Evolutionary conservation across 345 rosid species (phyloP).

Genomic region (Arabis alpina): DNA sequence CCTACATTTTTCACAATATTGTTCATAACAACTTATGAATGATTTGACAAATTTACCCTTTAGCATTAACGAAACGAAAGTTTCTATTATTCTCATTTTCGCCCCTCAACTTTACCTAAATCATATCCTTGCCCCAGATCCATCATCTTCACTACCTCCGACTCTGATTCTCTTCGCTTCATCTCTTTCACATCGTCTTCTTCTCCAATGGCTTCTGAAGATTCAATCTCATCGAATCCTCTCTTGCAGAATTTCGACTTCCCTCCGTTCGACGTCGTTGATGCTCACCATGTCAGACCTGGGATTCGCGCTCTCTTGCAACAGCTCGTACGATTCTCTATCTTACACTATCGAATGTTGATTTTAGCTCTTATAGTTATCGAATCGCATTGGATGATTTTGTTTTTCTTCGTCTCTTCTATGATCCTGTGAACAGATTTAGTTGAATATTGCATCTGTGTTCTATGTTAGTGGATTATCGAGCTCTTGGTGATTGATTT

Average conservation of each 20-base stretch:
- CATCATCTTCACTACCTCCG: slow-evolving; percentile 26
- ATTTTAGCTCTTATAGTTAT: not conserved
- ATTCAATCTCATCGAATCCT: slow-evolving; percentile 56
- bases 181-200: slow-evolving; percentile 36
- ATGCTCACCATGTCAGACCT: slow-evolving; percentile 74
- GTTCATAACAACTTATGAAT: not conserved
- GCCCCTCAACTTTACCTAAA: not conserved
- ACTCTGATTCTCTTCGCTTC: slow-evolving; percentile 28
- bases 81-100: not conserved
- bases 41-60: slow-evolving; percentile 15
- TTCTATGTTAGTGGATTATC: slow-evolving; percentile 6
- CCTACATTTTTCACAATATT: not conserved
- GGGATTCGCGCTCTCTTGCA: slow-evolving; percentile 72
- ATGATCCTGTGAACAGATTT: not conserved
- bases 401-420: not conserved
- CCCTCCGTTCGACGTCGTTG: slow-evolving; percentile 74
- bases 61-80: slow-evolving; percentile 5
- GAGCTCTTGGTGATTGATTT: slow-evolving; percentile 14
- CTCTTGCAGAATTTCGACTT: slow-evolving; percentile 71
- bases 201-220: slow-evolving; percentile 45
- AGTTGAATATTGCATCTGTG: not conserved
- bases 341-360: not conserved
- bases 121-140: slow-evolving; percentile 42
- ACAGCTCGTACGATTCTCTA: slow-evolving; percentile 54
- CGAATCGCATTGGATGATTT: not conserved